These are phyloP conservation scores for Capsicum baccatum DNA, from an alignment of 257 asterid genomes.

Conservation along the genomic window DNA sequence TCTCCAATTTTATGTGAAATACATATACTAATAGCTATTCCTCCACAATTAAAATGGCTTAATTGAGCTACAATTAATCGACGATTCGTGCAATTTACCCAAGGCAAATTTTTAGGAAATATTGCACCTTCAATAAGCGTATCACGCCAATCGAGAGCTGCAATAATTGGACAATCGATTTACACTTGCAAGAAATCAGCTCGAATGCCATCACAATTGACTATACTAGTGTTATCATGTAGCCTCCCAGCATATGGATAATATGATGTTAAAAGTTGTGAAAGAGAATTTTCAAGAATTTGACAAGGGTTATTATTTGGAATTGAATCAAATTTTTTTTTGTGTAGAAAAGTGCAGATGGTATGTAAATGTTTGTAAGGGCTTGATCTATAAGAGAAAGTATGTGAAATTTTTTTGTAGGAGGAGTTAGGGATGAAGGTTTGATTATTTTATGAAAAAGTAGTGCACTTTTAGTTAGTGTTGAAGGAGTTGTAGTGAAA, in stretches of 20 bases:
- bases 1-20: slow-evolving; percentile 12
- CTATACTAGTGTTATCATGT: neutral
- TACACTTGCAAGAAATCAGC: neutral
- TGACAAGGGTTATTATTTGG: neutral
- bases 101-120: neutral
- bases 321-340: neutral
- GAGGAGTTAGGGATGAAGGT: neutral
- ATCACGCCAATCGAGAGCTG: neutral
- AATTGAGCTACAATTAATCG: neutral
- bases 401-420: neutral
- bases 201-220: neutral
- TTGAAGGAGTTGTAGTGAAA: neutral
- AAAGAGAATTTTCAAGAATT: neutral
- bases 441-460: neutral
- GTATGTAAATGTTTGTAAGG: neutral
- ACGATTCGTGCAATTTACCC: neutral
- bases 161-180: neutral
- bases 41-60: neutral
- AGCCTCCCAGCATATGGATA: neutral
- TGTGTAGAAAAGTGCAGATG: neutral
- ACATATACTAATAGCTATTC: neutral
- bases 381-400: neutral
- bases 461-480: neutral
- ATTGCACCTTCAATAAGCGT: neutral
- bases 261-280: neutral